Conservation (phyloP, 306 rosid genomes). For the Gastrolobium villosum region DNA sequence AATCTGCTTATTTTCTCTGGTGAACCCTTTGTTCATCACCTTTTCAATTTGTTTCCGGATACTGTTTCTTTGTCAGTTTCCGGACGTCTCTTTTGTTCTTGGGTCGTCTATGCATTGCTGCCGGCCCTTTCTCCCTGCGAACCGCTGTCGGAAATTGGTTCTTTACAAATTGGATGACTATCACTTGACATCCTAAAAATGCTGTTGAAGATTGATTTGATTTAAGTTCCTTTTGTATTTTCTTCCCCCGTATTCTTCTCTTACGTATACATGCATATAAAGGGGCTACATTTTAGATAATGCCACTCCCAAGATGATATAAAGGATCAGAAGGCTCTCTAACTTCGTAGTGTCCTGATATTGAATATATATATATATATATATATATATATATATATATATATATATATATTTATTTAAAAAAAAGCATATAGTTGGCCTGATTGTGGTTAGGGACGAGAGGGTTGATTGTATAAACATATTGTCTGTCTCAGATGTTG, state of each 20-base stretch:
- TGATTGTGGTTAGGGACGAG: background rate
- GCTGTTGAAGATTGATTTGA: background rate
- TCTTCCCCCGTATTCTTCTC: background rate
- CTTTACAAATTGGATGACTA: background rate
- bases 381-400: no score
- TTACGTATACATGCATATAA: conserved; percentile 9
- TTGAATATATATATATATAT: background rate
- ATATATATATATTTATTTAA: no score
- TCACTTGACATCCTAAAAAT: conserved; percentile 27
- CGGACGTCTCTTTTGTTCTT: no score
- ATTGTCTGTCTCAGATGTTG: background rate
- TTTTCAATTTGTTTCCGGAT: no score
- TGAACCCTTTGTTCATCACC: no score
- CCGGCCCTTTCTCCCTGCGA: no score
- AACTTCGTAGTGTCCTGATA: background rate
- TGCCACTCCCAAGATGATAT: background rate
- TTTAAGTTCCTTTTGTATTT: conserved; percentile 14
- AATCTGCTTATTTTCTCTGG: no score
- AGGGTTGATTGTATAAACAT: background rate
- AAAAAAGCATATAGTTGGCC: no score
- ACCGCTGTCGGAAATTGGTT: no score
- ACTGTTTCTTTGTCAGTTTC: no score
- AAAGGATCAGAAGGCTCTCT: conserved; percentile 15
- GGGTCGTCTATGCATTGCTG: no score
- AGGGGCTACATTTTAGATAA: conserved; percentile 3